phyloP scores from a whole-genome alignment of 2,329 filamentous ascomycete genomes.

The Tolypocladium capitatum region DNA sequence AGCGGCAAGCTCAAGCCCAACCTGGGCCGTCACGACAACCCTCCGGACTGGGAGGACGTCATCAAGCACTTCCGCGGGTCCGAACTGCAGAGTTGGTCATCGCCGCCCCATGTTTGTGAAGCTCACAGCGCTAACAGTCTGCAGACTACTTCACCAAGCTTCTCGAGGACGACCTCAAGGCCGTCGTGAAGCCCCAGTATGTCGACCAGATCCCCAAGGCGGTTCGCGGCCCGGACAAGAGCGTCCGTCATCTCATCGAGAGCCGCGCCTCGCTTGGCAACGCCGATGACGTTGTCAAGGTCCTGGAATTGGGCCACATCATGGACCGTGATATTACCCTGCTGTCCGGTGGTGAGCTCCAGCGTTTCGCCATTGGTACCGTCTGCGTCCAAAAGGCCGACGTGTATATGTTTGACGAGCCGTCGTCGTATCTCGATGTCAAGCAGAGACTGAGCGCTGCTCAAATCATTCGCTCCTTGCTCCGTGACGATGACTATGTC shows the following conservation, averaged over 20 bases:
- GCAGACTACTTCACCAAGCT: slow-evolving; percentile 95
- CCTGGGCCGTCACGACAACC: slow-evolving; percentile 85
- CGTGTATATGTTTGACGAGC: slow-evolving; percentile 99
- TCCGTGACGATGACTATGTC: slow-evolving; percentile 83
- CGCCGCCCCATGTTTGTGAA: background rate
- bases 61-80: slow-evolving; percentile 97
- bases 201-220: slow-evolving; percentile 96
- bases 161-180: slow-evolving; percentile 91
- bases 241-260: slow-evolving; percentile 66
- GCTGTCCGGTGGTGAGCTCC: slow-evolving; percentile 93
- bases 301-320: slow-evolving; percentile 78
- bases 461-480: slow-evolving; percentile 79
- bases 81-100: slow-evolving; percentile 77
- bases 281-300: slow-evolving; percentile 66
- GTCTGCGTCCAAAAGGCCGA: slow-evolving; percentile 94
- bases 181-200: slow-evolving; percentile 97
- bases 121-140: background rate
- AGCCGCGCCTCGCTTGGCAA: slow-evolving; percentile 66
- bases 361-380: slow-evolving; percentile 92
- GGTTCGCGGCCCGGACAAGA: slow-evolving; percentile 68
- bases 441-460: slow-evolving; percentile 95
- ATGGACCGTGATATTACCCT: slow-evolving; percentile 81
- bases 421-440: slow-evolving; percentile 96
- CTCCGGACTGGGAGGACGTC: slow-evolving; percentile 98
- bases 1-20: slow-evolving; percentile 98